Percentiles rank a stretch among this genome's conserved stretches.
Conservation (phyloP, 805 yeast genomes). For the Lipomyces anomalus region DNA sequence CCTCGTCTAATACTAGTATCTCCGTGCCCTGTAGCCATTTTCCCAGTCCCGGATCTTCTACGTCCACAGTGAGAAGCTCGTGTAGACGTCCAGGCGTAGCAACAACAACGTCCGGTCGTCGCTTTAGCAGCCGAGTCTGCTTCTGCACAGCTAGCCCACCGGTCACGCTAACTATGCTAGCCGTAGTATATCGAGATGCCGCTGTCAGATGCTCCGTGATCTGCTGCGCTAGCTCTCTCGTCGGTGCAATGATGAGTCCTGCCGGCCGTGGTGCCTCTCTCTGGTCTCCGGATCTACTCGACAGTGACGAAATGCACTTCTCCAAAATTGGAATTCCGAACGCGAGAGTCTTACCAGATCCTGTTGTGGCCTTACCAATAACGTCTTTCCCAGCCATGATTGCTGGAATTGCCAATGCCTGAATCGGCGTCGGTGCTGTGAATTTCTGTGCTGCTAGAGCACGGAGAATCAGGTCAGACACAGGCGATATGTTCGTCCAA, state of each 20-base stretch:
- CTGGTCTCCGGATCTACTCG: no score
- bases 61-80: conserved; percentile 59
- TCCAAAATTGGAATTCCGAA: conserved; percentile 91
- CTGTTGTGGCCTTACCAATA: conserved; percentile 94
- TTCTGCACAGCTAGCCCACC: conserved; percentile 95
- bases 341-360: conserved; percentile 95
- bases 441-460: conserved; percentile 60
- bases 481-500: conserved; percentile 40
- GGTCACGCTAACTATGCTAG: conserved; percentile 70
- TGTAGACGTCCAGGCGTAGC: conserved; percentile 95
- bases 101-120: conserved; percentile 71
- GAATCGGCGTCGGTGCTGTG: conserved; percentile 76
- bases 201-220: conserved; percentile 70
- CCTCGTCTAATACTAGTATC: conserved; percentile 79
- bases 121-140: conserved; percentile 70
- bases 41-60: conserved; percentile 35
- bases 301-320: conserved; percentile 38
- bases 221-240: conserved; percentile 94
- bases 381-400: conserved; percentile 72
- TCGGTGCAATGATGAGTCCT: conserved; percentile 86
- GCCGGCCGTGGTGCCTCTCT: conserved; percentile 49
- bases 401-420: conserved; percentile 64
- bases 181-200: conserved; percentile 41
- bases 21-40: conserved; percentile 42
- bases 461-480: conserved; percentile 48